Base-by-base conservation (phyloP, 2,329 filamentous ascomycete species). In the Xylariaceae sp. region DNA sequence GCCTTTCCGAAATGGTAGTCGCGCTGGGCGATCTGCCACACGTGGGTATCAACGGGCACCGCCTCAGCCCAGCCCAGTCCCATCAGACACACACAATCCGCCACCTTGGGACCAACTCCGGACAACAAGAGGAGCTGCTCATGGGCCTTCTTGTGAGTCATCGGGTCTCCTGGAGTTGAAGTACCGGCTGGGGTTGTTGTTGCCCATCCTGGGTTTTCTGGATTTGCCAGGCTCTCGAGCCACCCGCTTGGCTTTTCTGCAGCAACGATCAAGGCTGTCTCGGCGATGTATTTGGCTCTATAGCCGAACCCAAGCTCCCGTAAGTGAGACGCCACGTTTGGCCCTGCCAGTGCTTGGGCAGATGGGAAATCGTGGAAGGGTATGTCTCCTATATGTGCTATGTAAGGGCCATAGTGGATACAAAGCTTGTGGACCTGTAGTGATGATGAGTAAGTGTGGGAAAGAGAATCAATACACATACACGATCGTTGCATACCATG, bases 1-100 rank as follows among this genome's bases (percentile, higher is more conserved):
- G 78, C 79, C 53, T 81, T 86, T 5, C 87, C 86, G 54, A 98
- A 94, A 43, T 83, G 88, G 66, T 98, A 98, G 62, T 98, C 92
- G 37, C 92, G 75, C 60, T 94, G 87, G 1, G 92, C 94, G 56
- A 98, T 97, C 67, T 97, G 89, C 90, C 89, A 97, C 9, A 98
- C 88, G 64, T 98, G 94, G 1, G 94, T 98, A 62, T 98, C 92
- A 21, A 98, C 86, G 0, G 92, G 92, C 1, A 98, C 89, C 3
- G 89, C 82, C 63, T 97, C 90, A 21, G 85, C 85, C 90, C 94
- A 98, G 18, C 89, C 90, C 11, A 98, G 67, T 0, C 94, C 94
- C 85, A 98, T 96, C 14, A 98, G 68, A 57, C 86, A 95, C 6
- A 97, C 89, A 57, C 94, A 98, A 60, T 98, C 94, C 5, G 92